These are phyloP conservation scores for Pleurotus tuber-regium DNA, from an alignment of 768 basidiomycete genomes.

Conservation along the genomic window DNA sequence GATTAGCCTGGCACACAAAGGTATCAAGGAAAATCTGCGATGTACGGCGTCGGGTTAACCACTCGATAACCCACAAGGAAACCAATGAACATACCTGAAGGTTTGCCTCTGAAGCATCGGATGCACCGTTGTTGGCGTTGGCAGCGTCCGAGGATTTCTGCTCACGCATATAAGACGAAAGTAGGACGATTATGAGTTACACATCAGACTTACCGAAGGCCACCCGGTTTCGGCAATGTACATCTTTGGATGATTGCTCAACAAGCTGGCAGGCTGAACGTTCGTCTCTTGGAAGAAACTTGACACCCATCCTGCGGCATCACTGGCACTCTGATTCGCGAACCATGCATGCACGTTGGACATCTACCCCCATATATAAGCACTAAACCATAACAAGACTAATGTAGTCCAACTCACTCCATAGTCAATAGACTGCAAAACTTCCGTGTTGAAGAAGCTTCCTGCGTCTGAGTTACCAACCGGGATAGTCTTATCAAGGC, in stretches of 20 bases:
- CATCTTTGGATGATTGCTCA: constrained; percentile 75
- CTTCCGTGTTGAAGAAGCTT: constrained; percentile 71
- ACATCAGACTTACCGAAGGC: constrained; percentile 53
- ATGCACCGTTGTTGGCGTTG: constrained; percentile 66
- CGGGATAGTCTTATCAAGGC: constrained; percentile 55
- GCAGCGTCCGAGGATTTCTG: constrained; percentile 59
- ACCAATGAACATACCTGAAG: constrained; percentile 43
- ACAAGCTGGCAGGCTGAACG: constrained; percentile 47
- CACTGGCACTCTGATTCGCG: constrained; percentile 65
- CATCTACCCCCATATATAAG: constrained; percentile 43
- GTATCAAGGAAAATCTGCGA: constrained; percentile 74
- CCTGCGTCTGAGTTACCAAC: constrained; percentile 88
- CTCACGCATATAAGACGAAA: neutral
- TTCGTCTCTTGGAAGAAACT: constrained; percentile 74
- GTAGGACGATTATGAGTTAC: neutral
- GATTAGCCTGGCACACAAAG: constrained; percentile 86
- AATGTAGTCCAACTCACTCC: constrained; percentile 44
- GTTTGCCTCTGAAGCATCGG: constrained; percentile 55
- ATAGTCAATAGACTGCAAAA: constrained; percentile 64
- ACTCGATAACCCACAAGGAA: neutral
- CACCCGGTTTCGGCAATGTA: constrained; percentile 92
- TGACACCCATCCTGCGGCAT: constrained; percentile 79
- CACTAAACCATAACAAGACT: neutral
- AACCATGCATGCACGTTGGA: constrained; percentile 96
- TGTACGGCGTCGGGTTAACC: constrained; percentile 9